Base-by-base conservation (phyloP, 805 yeast species). In the Debaryomyces hansenii region DNA sequence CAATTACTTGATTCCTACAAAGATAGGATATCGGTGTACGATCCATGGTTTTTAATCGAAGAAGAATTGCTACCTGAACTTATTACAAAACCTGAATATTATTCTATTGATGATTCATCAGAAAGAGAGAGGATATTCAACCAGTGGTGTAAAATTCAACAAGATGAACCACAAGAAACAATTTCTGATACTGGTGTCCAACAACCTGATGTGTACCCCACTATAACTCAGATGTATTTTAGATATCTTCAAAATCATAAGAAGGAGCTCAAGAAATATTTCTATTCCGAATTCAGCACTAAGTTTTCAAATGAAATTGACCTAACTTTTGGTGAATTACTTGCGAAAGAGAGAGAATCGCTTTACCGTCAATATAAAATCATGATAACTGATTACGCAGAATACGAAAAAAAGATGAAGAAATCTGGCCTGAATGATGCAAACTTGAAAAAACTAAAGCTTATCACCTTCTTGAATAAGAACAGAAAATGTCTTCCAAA, bases 1-100 rank as follows among this genome's bases (percentile, higher is more conserved):
- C 37, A 27, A 1, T 55, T 72, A 11, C 55, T 72, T 5, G 64
- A 70, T 31, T 39, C 37, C 15, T 55, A 56, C 42, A 46, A 55
- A 40, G 44, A 54, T 15, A 46, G 49, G 28, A 66, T 72, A 15
- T 64, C 72, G 5, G 34, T 57, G 16, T 69, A 59, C 51, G 69
- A 70, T 36, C 65, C 74, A 4, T 72, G 76, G 73, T 58, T 56
- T 41, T 41, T 72, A 20, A 60, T 70, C 0, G 72, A 70, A 47
- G 76, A 70, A 40, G 69, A 67, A 16, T 49, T 68, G 9, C 52
- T 69, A 5, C 40, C 51, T 1, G 63, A 66, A 16, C 55, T 71
- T 12, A 58, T 57, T 10, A 54, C 54, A 29, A 40, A 48, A 40
- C 67, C 74, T 0, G 66, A 57, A 15, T 70, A 48, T 49, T 71